These are phyloP conservation scores for Sarocladiaceae sp. DNA, from an alignment of 2,329 filamentous ascomycete genomes.

Conservation along the genomic window DNA sequence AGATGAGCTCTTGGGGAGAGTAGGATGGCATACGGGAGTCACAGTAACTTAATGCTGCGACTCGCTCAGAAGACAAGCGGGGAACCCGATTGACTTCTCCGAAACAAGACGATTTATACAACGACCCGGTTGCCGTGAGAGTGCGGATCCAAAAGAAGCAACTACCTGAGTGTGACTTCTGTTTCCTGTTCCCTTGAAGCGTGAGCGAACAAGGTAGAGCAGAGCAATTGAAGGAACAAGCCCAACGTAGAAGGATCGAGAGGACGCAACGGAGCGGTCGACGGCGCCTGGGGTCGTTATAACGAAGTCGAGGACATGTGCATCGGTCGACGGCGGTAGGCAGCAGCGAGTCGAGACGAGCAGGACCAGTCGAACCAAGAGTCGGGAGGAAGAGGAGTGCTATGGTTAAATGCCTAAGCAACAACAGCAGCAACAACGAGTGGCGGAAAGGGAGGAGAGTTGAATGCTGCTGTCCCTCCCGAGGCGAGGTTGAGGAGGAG, in stretches of 20 bases:
- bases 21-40: conserved; percentile 14
- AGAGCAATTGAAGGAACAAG: neutral
- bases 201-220: neutral
- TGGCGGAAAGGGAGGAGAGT: neutral
- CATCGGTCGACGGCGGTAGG: conserved; percentile 11
- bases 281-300: conserved; percentile 21
- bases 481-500: conserved; percentile 10
- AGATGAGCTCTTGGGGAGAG: conserved; percentile 15
- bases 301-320: conserved; percentile 28
- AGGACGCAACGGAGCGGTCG: conserved; percentile 12
- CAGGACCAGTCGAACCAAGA: neutral
- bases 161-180: neutral
- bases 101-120: neutral
- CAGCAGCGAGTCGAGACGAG: neutral
- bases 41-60: conserved; percentile 15
- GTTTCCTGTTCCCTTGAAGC: neutral
- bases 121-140: conserved; percentile 9
- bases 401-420: neutral
- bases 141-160: neutral
- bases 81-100: neutral
- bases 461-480: conserved; percentile 9
- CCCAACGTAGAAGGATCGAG: neutral
- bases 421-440: neutral
- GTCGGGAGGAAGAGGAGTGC: neutral
- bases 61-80: neutral